A percentile compares a stretch with the other conserved stretches of the same genome.
These are phyloP conservation scores for Tulasnella sp. DNA, from an alignment of 768 basidiomycete species.

Conservation along the genomic window DNA sequence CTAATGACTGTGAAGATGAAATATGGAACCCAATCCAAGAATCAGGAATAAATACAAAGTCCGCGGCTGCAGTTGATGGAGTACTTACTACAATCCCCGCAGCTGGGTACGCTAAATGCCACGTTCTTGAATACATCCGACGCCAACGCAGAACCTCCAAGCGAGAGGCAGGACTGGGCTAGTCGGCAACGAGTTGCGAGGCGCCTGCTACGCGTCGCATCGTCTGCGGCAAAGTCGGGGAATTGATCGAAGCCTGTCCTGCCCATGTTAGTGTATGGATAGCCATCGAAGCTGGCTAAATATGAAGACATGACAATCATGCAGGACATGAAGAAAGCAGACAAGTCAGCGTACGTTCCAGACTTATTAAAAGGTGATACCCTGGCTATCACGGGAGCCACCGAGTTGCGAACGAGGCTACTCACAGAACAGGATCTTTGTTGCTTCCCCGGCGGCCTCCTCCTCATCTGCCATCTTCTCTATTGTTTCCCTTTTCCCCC, in stretches of 20 bases:
- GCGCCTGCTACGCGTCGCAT: not conserved
- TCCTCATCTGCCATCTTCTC: not conserved
- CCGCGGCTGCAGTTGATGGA: too few species aligned
- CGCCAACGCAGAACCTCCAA: not conserved
- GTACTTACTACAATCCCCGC: slow-evolving; percentile 25
- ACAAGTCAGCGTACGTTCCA: not conserved
- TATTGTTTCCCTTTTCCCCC: slow-evolving; percentile 7
- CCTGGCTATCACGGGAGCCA: too few species aligned
- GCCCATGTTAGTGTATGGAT: slow-evolving; percentile 19
- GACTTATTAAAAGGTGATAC: not conserved
- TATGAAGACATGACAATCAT: not conserved
- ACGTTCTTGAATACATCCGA: slow-evolving; percentile 21
- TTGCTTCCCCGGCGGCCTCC: not conserved
- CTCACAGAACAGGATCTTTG: slow-evolving; percentile 18
- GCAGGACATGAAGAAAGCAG: not conserved
- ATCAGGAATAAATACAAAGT: too few species aligned
- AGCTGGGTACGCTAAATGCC: slow-evolving; percentile 21
- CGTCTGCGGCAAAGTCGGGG: slow-evolving; percentile 9
- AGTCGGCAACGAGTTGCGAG: slow-evolving; percentile 19
- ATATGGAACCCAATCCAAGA: not conserved
- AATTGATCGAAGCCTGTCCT: not conserved
- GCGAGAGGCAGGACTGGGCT: slow-evolving; percentile 23
- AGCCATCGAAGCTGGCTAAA: slow-evolving; percentile 22
- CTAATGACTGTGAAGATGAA: slow-evolving; percentile 18
- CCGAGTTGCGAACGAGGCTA: not conserved